Evolutionary conservation across 371 early-diverging fungal species (phyloP).

Genomic region (Dinochytrium kinnereticum): DNA sequence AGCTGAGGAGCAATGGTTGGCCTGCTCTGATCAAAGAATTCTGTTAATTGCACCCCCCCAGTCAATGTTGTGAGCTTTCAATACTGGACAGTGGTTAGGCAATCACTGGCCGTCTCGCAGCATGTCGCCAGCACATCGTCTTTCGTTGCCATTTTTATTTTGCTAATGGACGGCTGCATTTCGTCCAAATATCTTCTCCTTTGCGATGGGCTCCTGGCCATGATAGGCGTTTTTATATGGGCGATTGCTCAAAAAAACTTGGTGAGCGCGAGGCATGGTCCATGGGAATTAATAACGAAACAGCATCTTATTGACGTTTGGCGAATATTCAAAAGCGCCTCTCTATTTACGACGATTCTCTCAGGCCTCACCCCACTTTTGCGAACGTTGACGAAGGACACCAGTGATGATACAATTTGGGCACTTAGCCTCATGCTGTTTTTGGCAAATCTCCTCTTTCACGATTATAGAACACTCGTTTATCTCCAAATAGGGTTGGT

Average conservation of each 20-base stretch:
- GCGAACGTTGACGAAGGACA: slow-evolving; percentile 89
- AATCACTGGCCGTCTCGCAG: slow-evolving; percentile 67
- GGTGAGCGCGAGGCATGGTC: too few species aligned
- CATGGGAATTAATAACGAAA: slow-evolving; percentile 51
- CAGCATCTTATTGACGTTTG: slow-evolving; percentile 1
- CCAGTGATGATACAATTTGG: slow-evolving; percentile 93
- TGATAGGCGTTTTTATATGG: slow-evolving; percentile 66
- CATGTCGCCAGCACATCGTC: slow-evolving; percentile 82
- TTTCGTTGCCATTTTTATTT: slow-evolving; percentile 86
- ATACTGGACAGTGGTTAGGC: slow-evolving; percentile 44
- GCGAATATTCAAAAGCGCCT: slow-evolving; percentile 65
- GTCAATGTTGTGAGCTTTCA: slow-evolving; percentile 43
- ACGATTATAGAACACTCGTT: slow-evolving; percentile 77
- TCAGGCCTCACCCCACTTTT: slow-evolving; percentile 90
- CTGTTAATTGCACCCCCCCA: slow-evolving; percentile 10
- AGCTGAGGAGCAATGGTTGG: slow-evolving; percentile 88
- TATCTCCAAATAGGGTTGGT: slow-evolving; percentile 52
- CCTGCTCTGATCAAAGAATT: slow-evolving; percentile 68
- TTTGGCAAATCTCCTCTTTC: slow-evolving; percentile 82
- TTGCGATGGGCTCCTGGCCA: slow-evolving; percentile 62
- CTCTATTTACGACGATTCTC: slow-evolving; percentile 77
- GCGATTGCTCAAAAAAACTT: slow-evolving; percentile 7
- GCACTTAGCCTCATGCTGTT: slow-evolving; percentile 86
- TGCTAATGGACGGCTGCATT: slow-evolving; percentile 64
- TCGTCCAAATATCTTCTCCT: slow-evolving; percentile 66